A percentile compares a stretch with the other conserved stretches of the same genome.
Evolutionary conservation across 306 rosid genomes (phyloP).

Genomic region (Myrica gale): DNA sequence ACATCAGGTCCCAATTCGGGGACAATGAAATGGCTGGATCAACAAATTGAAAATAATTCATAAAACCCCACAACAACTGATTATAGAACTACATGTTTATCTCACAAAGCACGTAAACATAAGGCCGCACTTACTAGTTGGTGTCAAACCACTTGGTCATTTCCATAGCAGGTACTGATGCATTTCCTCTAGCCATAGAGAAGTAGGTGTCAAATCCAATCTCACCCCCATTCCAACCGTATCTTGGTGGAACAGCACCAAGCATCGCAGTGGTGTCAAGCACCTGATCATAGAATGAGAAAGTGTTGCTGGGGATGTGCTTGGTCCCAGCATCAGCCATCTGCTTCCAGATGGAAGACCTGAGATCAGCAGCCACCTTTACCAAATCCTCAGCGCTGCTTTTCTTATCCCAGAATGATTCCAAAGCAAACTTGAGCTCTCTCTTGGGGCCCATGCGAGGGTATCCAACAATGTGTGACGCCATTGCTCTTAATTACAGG

Average conservation of each 20-base stretch:
- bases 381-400: conserved; percentile 80
- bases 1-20: conserved; percentile 91
- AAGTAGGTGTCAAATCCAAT: conserved; percentile 76
- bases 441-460: conserved; percentile 98
- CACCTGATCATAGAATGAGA: conserved; percentile 74
- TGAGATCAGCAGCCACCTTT: conserved; percentile 76
- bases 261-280: conserved; percentile 80
- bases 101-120: background rate
- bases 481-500: conserved; percentile 55
- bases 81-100: background rate
- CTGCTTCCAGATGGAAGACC: conserved; percentile 89
- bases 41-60: conserved; percentile 20
- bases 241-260: conserved; percentile 87
- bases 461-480: conserved; percentile 88
- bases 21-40: conserved; percentile 86
- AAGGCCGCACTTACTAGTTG: conserved; percentile 68
- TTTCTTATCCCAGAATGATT: conserved; percentile 88
- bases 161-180: conserved; percentile 93
- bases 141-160: conserved; percentile 99
- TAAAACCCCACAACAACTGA: conserved; percentile 2
- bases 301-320: conserved; percentile 87
- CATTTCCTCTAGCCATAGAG: conserved; percentile 97
- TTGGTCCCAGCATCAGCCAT: conserved; percentile 74
- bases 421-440: conserved; percentile 91
- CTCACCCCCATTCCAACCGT: conserved; percentile 83